Percentiles rank a stretch among this genome's conserved stretches.
phyloP scores from a whole-genome alignment of 208 protist genomes.

The Acanthamoeba rhysodes region DNA sequence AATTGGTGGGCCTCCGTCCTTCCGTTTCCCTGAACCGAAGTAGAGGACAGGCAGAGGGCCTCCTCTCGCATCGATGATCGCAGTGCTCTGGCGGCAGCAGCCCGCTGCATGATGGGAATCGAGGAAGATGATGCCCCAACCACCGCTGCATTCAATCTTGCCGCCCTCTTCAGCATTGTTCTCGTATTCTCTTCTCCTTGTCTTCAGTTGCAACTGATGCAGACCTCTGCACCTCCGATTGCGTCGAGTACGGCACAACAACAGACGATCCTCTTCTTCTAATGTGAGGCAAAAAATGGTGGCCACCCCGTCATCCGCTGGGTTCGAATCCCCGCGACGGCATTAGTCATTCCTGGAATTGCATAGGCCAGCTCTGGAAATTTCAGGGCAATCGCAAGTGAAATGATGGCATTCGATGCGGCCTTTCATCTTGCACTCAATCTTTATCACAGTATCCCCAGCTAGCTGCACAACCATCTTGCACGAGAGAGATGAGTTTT shows the following conservation, averaged over 20 bases:
- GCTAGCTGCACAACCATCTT: no score
- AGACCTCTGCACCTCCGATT: neutral
- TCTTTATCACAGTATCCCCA: no score
- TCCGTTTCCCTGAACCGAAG: neutral
- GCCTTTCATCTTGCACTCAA: no score
- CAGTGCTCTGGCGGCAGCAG: neutral
- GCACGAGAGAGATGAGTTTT: no score
- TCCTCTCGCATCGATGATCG: conserved; percentile 35
- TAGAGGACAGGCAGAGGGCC: neutral
- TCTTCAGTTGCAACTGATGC: no score
- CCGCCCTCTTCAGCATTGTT: neutral
- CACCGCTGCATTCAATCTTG: neutral
- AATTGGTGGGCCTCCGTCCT: neutral
- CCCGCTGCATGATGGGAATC: conserved; percentile 24
- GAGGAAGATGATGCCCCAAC: neutral
- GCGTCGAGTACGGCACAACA: neutral
- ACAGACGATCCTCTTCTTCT: no score
- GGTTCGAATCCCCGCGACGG: neutral
- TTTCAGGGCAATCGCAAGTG: no score
- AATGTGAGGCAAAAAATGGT: no score
- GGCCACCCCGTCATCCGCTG: no score
- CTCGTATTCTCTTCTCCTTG: no score
- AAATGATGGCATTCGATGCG: no score
- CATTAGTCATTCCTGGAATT: neutral
- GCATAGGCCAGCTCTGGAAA: neutral